Evolutionary conservation across 192 early-diverging fungal genomes (phyloP).

Genomic region (Powellomyces hirtus): DNA sequence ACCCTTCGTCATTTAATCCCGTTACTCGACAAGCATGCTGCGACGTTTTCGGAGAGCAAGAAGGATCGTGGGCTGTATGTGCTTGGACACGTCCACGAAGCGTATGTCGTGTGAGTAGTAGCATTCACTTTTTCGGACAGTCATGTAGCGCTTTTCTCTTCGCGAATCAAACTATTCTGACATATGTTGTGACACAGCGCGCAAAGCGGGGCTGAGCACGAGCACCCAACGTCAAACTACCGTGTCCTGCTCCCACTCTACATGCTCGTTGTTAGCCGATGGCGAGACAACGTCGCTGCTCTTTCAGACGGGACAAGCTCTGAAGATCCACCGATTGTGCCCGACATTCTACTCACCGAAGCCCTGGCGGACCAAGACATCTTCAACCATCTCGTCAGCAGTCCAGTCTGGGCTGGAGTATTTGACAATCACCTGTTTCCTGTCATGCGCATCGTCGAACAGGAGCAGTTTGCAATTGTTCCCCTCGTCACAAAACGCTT

Average conservation of each 20-base stretch:
- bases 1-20: constrained; percentile 35
- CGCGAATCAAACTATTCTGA: too few relatives aligned
- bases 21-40: constrained; percentile 37
- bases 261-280: constrained; percentile 30
- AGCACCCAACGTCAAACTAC: background rate
- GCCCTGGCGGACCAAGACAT: constrained; percentile 23
- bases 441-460: constrained; percentile 31
- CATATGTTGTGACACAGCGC: too few relatives aligned
- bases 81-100: constrained; percentile 36
- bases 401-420: constrained; percentile 28
- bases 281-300: constrained; percentile 27
- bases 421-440: constrained; percentile 38
- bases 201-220: background rate
- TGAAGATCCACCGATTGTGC: constrained; percentile 1
- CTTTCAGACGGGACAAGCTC: background rate
- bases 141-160: too few relatives aligned
- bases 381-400: constrained; percentile 32
- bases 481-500: constrained; percentile 29
- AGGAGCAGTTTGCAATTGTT: constrained; percentile 30
- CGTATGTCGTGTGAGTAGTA: constrained; percentile 33
- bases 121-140: too few relatives aligned
- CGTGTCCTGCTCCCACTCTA: constrained; percentile 42
- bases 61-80: constrained; percentile 27
- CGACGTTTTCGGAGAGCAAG: constrained; percentile 23
- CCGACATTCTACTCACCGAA: constrained; percentile 17